These are phyloP conservation scores for Coleophoma eucalyptorum DNA, from an alignment of 2,329 filamentous ascomycete species.

Conservation along the genomic window DNA sequence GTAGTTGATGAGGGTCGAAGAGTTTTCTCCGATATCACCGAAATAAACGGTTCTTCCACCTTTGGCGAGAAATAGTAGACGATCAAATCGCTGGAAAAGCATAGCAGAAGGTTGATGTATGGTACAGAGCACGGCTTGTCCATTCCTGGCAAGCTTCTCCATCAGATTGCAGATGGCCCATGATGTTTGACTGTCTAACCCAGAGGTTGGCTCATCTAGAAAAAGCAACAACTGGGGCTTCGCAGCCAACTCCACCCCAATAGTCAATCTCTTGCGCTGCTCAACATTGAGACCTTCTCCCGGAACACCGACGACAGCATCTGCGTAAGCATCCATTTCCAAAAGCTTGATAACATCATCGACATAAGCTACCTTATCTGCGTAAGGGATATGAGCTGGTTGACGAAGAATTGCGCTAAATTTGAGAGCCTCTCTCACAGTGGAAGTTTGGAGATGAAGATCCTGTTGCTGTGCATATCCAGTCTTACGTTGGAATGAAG, in stretches of 20 bases:
- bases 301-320: constrained; percentile 85
- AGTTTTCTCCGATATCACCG: constrained; percentile 59
- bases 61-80: constrained; percentile 69
- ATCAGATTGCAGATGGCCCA: constrained; percentile 85
- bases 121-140: constrained; percentile 89
- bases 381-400: constrained; percentile 65
- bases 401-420: constrained; percentile 85
- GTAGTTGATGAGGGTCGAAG: constrained; percentile 42
- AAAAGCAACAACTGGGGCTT: constrained; percentile 77
- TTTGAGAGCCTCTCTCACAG: constrained; percentile 78
- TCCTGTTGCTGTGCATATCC: constrained; percentile 91
- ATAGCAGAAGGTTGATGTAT: constrained; percentile 92
- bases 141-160: constrained; percentile 80
- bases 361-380: constrained; percentile 81
- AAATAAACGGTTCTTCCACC: constrained; percentile 78
- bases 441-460: constrained; percentile 76
- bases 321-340: constrained; percentile 84
- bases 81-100: constrained; percentile 85
- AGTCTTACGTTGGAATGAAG: constrained; percentile 83
- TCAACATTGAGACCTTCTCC: constrained; percentile 63
- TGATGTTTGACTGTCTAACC: constrained; percentile 85
- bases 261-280: constrained; percentile 73
- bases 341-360: constrained; percentile 69
- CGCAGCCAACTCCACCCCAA: constrained; percentile 86
- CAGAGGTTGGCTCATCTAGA: constrained; percentile 87